Evolutionary conservation across 2,329 filamentous ascomycete genomes (phyloP).

Genomic region (Pseudocercospora cruenta): DNA sequence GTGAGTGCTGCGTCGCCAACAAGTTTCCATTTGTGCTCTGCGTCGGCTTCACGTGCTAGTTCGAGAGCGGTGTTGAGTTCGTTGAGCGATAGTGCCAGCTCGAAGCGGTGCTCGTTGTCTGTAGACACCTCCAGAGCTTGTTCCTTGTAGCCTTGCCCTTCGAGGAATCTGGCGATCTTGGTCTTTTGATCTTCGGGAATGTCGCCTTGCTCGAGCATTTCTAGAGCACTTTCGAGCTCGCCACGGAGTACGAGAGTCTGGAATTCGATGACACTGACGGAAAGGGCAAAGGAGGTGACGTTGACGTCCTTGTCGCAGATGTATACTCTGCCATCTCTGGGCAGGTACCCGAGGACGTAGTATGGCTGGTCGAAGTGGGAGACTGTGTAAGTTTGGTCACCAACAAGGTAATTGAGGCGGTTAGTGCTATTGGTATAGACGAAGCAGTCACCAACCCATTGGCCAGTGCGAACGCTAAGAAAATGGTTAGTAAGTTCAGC

Average conservation of each 20-base stretch:
- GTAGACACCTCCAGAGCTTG: slow-evolving; percentile 92
- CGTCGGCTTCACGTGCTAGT: slow-evolving; percentile 79
- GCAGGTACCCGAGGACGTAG: slow-evolving; percentile 94
- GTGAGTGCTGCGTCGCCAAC: slow-evolving; percentile 88
- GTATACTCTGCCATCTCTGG: slow-evolving; percentile 93
- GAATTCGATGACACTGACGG: slow-evolving; percentile 91
- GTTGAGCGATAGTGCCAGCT: slow-evolving; percentile 80
- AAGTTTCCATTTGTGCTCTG: slow-evolving; percentile 97
- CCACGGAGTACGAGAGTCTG: slow-evolving; percentile 93
- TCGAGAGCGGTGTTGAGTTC: slow-evolving; percentile 84
- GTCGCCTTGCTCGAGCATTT: slow-evolving; percentile 68
- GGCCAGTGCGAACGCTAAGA: slow-evolving; percentile 79
- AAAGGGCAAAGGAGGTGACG: slow-evolving; percentile 87
- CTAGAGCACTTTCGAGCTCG: slow-evolving; percentile 87
- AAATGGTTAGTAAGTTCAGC: slow-evolving; percentile 30
- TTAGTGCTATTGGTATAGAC: slow-evolving; percentile 98
- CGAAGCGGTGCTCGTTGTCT: slow-evolving; percentile 94
- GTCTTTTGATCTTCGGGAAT: slow-evolving; percentile 94
- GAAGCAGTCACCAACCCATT: slow-evolving; percentile 99
- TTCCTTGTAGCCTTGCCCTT: slow-evolving; percentile 96
- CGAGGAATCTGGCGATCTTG: slow-evolving; percentile 96
- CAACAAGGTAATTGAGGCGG: slow-evolving; percentile 95
- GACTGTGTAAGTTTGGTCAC: slow-evolving; percentile 96
- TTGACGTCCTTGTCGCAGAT: slow-evolving; percentile 93
- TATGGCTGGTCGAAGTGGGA: slow-evolving; percentile 95